These are phyloP conservation scores for Metarhizium sp. DNA, from an alignment of 2,329 filamentous ascomycete species.

Conservation along the genomic window DNA sequence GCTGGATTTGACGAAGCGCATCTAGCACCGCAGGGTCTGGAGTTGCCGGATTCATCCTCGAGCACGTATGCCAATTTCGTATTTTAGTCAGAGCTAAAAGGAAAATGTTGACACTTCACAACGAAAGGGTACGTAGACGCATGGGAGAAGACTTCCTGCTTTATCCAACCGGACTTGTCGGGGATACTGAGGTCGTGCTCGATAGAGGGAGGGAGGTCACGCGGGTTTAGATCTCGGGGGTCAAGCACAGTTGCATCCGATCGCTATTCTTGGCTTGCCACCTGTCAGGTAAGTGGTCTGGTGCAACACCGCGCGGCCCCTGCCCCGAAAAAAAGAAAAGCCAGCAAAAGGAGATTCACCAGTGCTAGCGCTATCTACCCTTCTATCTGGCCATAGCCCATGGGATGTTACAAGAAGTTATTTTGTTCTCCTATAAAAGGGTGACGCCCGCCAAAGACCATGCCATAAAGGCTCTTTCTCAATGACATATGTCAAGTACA, in stretches of 20 bases:
- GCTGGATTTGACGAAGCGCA: conserved; percentile 30
- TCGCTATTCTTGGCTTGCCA: neutral
- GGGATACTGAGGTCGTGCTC: neutral
- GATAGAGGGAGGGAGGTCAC: neutral
- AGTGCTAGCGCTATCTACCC: too few relatives aligned
- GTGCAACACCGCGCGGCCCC: neutral
- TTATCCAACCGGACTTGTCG: too few relatives aligned
- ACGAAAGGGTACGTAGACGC: neutral
- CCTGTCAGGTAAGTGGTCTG: neutral
- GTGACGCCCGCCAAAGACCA: too few relatives aligned
- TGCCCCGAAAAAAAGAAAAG: neutral
- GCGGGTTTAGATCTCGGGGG: neutral
- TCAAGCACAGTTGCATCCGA: neutral
- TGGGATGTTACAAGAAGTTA: too few relatives aligned
- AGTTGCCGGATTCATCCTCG: neutral
- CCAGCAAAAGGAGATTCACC: too few relatives aligned
- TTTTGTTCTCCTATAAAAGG: too few relatives aligned
- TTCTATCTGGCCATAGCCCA: too few relatives aligned
- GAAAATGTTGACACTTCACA: neutral
- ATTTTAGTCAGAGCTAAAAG: neutral
- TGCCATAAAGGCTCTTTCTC: too few relatives aligned
- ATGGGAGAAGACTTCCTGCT: too few relatives aligned
- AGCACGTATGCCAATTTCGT: neutral
- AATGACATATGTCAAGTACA: too few relatives aligned
- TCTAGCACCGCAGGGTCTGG: conserved; percentile 15